Conservation (phyloP, 129 eudicot species). For the Deinandra increscens region DNA sequence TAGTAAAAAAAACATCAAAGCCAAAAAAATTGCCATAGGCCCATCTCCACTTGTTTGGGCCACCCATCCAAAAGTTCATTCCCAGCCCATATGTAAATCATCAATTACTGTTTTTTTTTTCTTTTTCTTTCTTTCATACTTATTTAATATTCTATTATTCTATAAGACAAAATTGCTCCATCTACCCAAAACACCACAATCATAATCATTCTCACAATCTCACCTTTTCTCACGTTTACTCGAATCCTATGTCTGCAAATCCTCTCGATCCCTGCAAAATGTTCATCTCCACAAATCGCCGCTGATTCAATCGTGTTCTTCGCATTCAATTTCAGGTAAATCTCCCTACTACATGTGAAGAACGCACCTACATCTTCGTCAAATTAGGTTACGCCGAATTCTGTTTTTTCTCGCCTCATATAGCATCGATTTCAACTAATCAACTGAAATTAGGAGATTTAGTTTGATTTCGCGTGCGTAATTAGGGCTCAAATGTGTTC, state of each 20-base stretch:
- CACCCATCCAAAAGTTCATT: no score
- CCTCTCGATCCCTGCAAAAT: not conserved
- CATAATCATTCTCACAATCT: no score
- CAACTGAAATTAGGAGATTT: slow-evolving; percentile 16
- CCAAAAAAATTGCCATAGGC: no score
- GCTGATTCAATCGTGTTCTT: not conserved
- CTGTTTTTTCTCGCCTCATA: not conserved
- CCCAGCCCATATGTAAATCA: no score
- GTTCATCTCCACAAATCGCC: slow-evolving; percentile 3
- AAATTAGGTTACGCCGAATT: slow-evolving; percentile 18
- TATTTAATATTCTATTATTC: no score
- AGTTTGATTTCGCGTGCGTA: not conserved
- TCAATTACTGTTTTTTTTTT: no score
- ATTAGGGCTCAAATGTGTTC: slow-evolving; percentile 24
- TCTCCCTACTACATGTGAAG: not conserved
- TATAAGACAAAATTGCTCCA: no score
- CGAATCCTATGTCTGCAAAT: slow-evolving; percentile 13
- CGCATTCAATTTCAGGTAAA: slow-evolving; percentile 14
- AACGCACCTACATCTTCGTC: slow-evolving; percentile 1
- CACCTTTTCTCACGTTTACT: slow-evolving; percentile 23
- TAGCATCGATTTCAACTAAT: slow-evolving; percentile 19
- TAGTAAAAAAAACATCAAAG: no score
- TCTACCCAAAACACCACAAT: no score
- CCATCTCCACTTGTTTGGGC: no score
- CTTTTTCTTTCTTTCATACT: no score